phyloP scores from a whole-genome alignment of 116 monocot species.

The Phalaenopsis hybrid region DNA sequence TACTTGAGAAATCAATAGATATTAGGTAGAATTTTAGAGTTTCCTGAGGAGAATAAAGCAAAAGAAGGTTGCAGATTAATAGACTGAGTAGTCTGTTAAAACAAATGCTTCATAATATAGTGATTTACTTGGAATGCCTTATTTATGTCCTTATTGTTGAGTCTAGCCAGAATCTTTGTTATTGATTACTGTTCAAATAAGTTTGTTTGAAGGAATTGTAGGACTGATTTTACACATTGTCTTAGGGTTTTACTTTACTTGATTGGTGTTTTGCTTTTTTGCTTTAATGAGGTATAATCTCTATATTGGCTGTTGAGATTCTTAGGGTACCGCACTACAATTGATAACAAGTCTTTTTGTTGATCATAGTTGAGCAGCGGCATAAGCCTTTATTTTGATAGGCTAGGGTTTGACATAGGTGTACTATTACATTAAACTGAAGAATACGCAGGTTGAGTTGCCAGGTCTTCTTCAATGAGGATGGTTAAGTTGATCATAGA shows the following conservation, averaged over 20 bases:
- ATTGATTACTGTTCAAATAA: not conserved
- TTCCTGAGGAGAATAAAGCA: not conserved
- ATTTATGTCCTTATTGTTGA: not conserved
- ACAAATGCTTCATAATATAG: not conserved
- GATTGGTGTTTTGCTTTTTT: not conserved
- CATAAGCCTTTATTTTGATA: no score
- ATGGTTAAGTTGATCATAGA: not conserved
- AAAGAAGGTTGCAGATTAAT: not conserved
- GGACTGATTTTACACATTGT: not conserved
- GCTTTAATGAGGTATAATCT: not conserved
- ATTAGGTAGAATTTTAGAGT: constrained; percentile 1
- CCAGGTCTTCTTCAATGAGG: not conserved
- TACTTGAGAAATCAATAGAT: not conserved
- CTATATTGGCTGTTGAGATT: not conserved
- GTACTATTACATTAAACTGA: no score
- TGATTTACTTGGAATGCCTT: not conserved
- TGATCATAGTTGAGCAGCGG: no score
- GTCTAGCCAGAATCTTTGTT: not conserved
- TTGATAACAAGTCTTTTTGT: not conserved
- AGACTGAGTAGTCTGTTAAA: not conserved
- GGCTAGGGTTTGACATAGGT: no score
- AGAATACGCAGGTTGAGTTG: not conserved
- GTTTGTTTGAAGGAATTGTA: not conserved
- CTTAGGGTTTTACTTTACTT: not conserved
- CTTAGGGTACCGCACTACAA: not conserved